Base-by-base conservation (phyloP, 2,329 filamentous ascomycete species). In the Neobulgaria alba region DNA sequence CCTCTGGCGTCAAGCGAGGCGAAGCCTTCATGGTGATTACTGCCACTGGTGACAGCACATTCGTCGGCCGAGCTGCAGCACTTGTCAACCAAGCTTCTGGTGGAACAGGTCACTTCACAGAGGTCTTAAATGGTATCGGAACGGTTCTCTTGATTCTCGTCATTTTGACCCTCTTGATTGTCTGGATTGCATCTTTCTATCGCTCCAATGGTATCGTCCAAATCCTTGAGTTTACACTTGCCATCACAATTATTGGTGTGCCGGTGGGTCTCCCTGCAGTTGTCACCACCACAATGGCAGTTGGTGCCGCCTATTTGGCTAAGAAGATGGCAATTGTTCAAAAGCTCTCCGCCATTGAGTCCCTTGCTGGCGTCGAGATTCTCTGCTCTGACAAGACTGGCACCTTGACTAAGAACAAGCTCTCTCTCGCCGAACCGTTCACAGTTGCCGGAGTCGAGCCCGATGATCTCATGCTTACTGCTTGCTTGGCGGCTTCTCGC, bases 301-400 rank as follows among this genome's bases (percentile, higher is more conserved):
- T 94, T 62, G 87, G 87, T 69, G 87, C 87, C 51, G 84, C 86
- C 49, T 92, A 92, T 65, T 77, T 94, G 45, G 87, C 87, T 58
- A 89, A 88, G 73, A 89, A 90, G 74, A 79, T 89, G 70, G 88
- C 87, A 40, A 93, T 94, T 53, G 87, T 94, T 52, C 87, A 93
- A 71, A 93, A 90, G 72, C 79, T 94, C 39, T 87, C 82, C 23
- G 87, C 87, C 51, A 94, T 94, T 48, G 87, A 94, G 71, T 93
- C 87, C 18, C 75, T 94, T 50, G 87, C 87, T 60, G 87, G 87
- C 71, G 88, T 93, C 48, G 84, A 94, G 67, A 92, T 94, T 63
- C 82, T 94, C 42, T 93, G 87, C 73, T 90, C 87, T 39, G 87
- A 93, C 75, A 93, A 93, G 77, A 93, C 87, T 20, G 87, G 87